Conservation (phyloP, 257 asterid genomes). For the Solanum tarapatanum region DNA sequence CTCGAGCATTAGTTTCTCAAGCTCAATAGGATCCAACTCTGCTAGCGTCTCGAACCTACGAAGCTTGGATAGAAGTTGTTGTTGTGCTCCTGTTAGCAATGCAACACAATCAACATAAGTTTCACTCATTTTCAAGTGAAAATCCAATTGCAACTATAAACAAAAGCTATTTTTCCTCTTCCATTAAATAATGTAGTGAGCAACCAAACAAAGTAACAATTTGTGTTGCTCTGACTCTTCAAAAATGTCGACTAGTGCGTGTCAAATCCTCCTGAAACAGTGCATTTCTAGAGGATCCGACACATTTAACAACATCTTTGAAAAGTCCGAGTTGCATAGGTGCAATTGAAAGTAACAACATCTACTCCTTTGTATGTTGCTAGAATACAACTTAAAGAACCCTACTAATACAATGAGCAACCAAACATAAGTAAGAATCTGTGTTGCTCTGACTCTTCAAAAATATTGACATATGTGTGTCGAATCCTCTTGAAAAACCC, state of each 20-base stretch:
- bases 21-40: conserved; percentile 72
- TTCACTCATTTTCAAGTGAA: neutral
- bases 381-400: neutral
- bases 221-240: fast-evolving
- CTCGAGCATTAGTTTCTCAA: conserved; percentile 53
- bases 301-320: neutral
- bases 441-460: neutral
- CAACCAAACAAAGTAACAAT: neutral
- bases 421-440: neutral
- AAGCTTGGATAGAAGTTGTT: conserved; percentile 63
- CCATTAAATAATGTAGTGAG: neutral
- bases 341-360: neutral
- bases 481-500: neutral
- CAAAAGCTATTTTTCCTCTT: neutral
- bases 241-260: neutral
- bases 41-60: conserved; percentile 67
- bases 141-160: neutral
- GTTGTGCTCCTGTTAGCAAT: conserved; percentile 50
- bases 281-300: neutral
- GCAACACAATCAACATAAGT: neutral
- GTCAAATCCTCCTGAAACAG: neutral
- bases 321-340: neutral
- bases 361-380: neutral
- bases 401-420: neutral
- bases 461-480: neutral